phyloP scores from a whole-genome alignment of 345 rosid genomes.

The Geranium brycei region DNA sequence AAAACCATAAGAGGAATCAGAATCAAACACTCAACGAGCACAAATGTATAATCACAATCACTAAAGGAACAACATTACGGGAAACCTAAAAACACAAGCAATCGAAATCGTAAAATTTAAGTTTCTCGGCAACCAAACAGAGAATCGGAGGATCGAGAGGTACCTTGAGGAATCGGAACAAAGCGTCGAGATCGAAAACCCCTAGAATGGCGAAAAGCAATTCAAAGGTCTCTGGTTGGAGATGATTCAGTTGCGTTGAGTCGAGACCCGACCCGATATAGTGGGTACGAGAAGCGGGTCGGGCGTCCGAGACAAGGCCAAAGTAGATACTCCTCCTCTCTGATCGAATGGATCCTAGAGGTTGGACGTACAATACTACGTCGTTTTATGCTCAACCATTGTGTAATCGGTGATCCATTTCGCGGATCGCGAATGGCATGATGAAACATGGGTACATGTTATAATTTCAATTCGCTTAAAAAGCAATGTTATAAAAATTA shows the following conservation, averaged over 20 bases:
- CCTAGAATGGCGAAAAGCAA: not conserved
- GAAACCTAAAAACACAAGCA: not conserved
- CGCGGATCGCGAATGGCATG: too few species aligned
- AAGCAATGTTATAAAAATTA: too few species aligned
- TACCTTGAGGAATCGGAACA: not conserved
- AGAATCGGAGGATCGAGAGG: not conserved
- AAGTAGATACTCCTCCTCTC: not conserved
- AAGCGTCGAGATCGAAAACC: not conserved
- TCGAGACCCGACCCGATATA: too few species aligned
- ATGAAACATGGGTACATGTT: too few species aligned
- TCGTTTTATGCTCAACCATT: not conserved
- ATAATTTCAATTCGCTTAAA: too few species aligned
- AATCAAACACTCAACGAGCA: too few species aligned
- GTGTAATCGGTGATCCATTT: too few species aligned
- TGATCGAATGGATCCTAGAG: not conserved
- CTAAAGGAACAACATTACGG: not conserved
- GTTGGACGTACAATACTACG: not conserved
- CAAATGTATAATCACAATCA: too few species aligned
- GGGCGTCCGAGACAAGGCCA: too few species aligned
- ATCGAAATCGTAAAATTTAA: not conserved
- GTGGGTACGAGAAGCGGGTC: too few species aligned
- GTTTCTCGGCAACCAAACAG: not conserved
- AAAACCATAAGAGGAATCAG: too few species aligned
- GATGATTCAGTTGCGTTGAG: too few species aligned
- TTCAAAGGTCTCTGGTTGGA: not conserved